Evolutionary conservation across 1,139 yeast genomes (phyloP), one percentile per base, ranked within the genome.

Genomic region (Tardiomyces depauwii): DNA sequence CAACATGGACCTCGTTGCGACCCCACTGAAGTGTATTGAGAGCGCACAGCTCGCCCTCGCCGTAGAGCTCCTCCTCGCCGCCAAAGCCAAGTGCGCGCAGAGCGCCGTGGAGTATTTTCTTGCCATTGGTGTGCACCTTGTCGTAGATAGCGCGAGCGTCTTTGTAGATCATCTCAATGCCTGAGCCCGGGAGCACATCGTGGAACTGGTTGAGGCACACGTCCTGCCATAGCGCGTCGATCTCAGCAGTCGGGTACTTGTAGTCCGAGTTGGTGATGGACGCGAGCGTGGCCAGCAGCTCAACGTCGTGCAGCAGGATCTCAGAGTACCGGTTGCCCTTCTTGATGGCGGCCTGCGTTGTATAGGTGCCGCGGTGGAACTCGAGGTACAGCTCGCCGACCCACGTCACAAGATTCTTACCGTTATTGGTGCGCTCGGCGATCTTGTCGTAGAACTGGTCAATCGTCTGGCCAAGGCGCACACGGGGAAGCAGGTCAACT

Each of bases 341-440:
- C 66, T 91, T 91, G 44, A 86, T 82, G 49, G 78, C 77, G 0
- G 95, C 94, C 63, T 91, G 98, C 1, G 95, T 78, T 3, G 97
- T 91, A 63, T 91, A 91, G 2, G 97, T 89, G 49, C 97, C 98
- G 62, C 98, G 79, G 64, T 91, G 98, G 68, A 83, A 88, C 66
- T 91, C 98, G 59, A 91, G 76, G 65, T 91, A 91, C 50, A 91
- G 75, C 64, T 91, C 98, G 41, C 97, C 97, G 43, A 76, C 75
- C 96, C 97, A 91, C 18, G 88, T 72, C 13, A 93, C 95, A 45
- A 91, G 73, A 12, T 68, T 71, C 41, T 67, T 61, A 42, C 95
- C 97, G 44, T 77, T 65, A 48, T 81, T 66, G 1, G 95, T 80
- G 47, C 72, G 71, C 27, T 71, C 68, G 55, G 83, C 70, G 23